Conservation (phyloP, 2,329 filamentous ascomycete species). For the Exophiala sp. region DNA sequence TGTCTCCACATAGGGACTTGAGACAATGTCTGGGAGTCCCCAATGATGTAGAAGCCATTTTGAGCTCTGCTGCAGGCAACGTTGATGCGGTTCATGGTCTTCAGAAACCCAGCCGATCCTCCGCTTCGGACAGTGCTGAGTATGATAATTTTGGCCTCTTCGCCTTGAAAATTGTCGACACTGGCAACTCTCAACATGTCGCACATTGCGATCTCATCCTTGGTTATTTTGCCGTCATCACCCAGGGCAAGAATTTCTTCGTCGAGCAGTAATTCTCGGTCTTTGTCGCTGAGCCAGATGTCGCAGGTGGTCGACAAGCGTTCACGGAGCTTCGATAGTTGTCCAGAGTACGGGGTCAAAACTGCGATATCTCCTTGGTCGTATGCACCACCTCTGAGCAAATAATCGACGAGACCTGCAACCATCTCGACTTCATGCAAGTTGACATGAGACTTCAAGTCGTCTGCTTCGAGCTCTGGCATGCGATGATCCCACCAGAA, state of each 20-base stretch:
- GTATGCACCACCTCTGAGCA: slow-evolving; percentile 31
- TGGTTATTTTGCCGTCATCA: slow-evolving; percentile 14
- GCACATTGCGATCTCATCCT: slow-evolving; percentile 26
- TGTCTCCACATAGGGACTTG: slow-evolving; percentile 31
- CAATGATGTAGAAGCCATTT: slow-evolving; percentile 36
- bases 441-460: slow-evolving; percentile 31
- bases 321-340: slow-evolving; percentile 29
- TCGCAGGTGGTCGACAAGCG: slow-evolving; percentile 27
- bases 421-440: slow-evolving; percentile 32
- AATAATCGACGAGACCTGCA: slow-evolving; percentile 28
- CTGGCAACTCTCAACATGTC: slow-evolving; percentile 32
- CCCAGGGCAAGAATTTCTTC: slow-evolving; percentile 24
- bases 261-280: slow-evolving; percentile 28
- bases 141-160: slow-evolving; percentile 36
- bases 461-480: slow-evolving; percentile 25
- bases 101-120: slow-evolving; percentile 32
- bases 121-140: slow-evolving; percentile 35
- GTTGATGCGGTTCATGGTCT: slow-evolving; percentile 35
- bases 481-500: slow-evolving; percentile 33
- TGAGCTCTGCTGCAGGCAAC: slow-evolving; percentile 34
- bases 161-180: slow-evolving; percentile 36
- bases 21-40: slow-evolving; percentile 29
- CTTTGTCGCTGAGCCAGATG: slow-evolving; percentile 31
- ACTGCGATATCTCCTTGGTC: slow-evolving; percentile 32
- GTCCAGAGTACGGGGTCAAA: slow-evolving; percentile 33